Evolutionary conservation across 2,329 filamentous ascomycete genomes (phyloP).

Genomic region (Albophoma yamanashiensis): DNA sequence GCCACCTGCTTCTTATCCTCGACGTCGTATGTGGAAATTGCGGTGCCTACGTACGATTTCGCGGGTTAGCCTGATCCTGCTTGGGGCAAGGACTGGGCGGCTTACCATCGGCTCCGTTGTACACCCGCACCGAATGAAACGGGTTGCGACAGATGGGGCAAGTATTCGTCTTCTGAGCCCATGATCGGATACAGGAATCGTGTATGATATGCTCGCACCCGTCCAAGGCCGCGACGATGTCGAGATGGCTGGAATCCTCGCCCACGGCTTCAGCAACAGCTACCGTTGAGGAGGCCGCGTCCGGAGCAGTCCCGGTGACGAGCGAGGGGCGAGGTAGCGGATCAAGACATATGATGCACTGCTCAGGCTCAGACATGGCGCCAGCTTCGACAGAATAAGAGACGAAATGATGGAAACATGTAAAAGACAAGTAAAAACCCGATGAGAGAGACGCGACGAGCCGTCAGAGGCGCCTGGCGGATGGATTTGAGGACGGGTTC

Average conservation of each 20-base stretch:
- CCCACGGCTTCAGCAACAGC: slow-evolving; percentile 2
- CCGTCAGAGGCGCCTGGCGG: slow-evolving; percentile 2
- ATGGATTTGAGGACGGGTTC: slow-evolving; percentile 2
- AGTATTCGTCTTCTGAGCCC: slow-evolving; percentile 94
- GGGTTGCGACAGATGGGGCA: slow-evolving; percentile 91
- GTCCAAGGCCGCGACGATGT: slow-evolving; percentile 47
- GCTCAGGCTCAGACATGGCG: slow-evolving; percentile 45
- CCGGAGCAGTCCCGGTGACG: slow-evolving; percentile 9
- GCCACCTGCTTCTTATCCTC: slow-evolving; percentile 81
- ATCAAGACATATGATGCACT: slow-evolving; percentile 62
- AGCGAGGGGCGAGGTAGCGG: slow-evolving; percentile 33
- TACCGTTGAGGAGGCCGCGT: slow-evolving; percentile 7
- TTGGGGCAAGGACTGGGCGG: not conserved
- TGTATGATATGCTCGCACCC: slow-evolving; percentile 89
- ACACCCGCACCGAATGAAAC: slow-evolving; percentile 85
- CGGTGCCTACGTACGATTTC: slow-evolving; percentile 30
- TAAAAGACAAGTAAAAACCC: slow-evolving; percentile 21
- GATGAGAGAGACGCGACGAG: not conserved
- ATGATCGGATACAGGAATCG: slow-evolving; percentile 83
- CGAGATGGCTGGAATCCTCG: slow-evolving; percentile 14
- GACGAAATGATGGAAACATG: slow-evolving; percentile 33
- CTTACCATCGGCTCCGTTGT: slow-evolving; percentile 65
- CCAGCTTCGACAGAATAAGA: slow-evolving; percentile 26
- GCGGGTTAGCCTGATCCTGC: not conserved
- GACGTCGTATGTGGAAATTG: slow-evolving; percentile 51